Percentiles rank a stretch among this genome's conserved stretches.
Conservation (phyloP, 2,329 filamentous ascomycete genomes). For the Elsinoe necatrix region DNA sequence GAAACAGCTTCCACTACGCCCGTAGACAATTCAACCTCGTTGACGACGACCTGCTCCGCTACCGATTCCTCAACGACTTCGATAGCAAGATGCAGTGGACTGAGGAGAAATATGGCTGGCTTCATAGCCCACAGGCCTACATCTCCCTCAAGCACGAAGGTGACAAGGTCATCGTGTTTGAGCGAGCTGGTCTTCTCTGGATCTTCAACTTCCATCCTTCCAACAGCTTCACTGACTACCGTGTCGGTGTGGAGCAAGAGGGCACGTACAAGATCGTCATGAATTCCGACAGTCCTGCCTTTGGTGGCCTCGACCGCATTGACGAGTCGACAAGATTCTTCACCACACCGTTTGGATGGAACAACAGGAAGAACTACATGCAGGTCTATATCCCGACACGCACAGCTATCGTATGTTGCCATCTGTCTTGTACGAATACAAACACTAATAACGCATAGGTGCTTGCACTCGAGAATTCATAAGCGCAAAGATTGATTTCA, state of each 20-base stretch:
- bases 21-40: constrained; percentile 85
- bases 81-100: constrained; percentile 83
- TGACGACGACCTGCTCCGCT: constrained; percentile 76
- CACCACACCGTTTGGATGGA: constrained; percentile 86
- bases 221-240: constrained; percentile 82
- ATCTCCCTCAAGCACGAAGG: constrained; percentile 87
- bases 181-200: constrained; percentile 81
- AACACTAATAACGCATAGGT: constrained; percentile 17
- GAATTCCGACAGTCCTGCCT: constrained; percentile 66
- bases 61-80: constrained; percentile 87
- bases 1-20: constrained; percentile 34
- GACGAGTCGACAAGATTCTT: constrained; percentile 80
- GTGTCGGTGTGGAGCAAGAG: constrained; percentile 73
- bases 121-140: constrained; percentile 76
- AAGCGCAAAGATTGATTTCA: background rate
- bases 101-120: constrained; percentile 86
- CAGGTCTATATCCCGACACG: constrained; percentile 84
- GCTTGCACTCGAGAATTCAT: constrained; percentile 26
- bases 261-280: constrained; percentile 84
- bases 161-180: constrained; percentile 94
- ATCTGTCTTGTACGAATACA: background rate
- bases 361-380: constrained; percentile 77
- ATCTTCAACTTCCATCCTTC: constrained; percentile 93
- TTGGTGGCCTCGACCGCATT: constrained; percentile 72
- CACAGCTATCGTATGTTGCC: constrained; percentile 69